Evolutionary conservation across 2,329 filamentous ascomycete genomes (phyloP), one percentile per base, ranked within the genome.

Genomic region (Paraphaeosphaeria minitans): DNA sequence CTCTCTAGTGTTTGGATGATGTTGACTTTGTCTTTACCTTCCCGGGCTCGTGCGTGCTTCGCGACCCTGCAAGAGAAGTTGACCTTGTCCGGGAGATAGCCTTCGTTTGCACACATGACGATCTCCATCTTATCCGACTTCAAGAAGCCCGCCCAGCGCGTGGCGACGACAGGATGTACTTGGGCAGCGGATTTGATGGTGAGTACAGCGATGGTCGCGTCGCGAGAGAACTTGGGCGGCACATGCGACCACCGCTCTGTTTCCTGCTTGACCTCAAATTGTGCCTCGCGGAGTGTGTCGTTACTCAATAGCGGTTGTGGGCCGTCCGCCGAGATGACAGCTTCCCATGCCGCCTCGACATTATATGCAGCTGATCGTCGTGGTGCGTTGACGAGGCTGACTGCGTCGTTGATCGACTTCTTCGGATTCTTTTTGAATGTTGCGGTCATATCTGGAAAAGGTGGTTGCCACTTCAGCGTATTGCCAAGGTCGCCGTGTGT

Each of bases 11-110:
- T 82, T 64, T 84, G 80, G 53, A 89, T 89, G 55, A 89, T 88
- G 58, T 89, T 84, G 10, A 89, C 84, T 1, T 85, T 83, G 3
- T 82, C 81, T 1, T 66, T 64, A 0, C 71, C 70, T 16, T 85
- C 81, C 29, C 80, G 77, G 16, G 74, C 79, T 58, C 82, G 76
- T 1, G 87, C 87, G 57, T 81, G 83, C 48, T 82, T 79, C 0
- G 87, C 82, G 7, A 90, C 76, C 1, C 88, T 82, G 62, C 88
- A 90, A 1, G 85, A 88, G 74, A 90, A 90, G 66, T 89, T 88
- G 24, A 90, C 87, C 71, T 84, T 82, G 1, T 80, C 86, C 0
- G 84, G 81, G 0, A 88, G 69, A 63, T 90, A 90, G 0, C 87
- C 87, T 56, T 87, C 84, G 56, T 91, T 90, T 0, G 87, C 88